These are phyloP conservation scores for barrel medic (Medicago truncatula) DNA, from an alignment of 306 rosid species.

Conservation along the genomic window DNA sequence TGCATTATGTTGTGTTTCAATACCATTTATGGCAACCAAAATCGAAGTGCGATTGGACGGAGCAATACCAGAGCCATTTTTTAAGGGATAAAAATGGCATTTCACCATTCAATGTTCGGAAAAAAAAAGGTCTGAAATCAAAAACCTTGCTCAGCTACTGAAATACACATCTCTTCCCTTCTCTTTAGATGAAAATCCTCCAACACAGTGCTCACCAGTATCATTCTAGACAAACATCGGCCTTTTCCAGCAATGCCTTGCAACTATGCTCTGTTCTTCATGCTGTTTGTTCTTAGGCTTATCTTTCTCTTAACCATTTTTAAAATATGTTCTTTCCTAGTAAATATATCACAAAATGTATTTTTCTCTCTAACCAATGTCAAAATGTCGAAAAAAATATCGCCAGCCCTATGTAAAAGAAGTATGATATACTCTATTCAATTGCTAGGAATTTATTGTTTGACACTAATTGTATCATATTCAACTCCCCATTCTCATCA, in stretches of 20 bases:
- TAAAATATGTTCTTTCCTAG: neutral
- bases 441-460: neutral
- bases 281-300: neutral
- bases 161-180: neutral
- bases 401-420: neutral
- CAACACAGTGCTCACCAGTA: neutral
- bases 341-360: neutral
- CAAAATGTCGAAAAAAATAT: neutral
- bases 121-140: neutral
- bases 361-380: neutral
- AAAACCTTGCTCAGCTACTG: neutral
- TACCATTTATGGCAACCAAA: neutral
- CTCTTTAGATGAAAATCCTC: neutral
- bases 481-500: neutral
- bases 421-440: neutral
- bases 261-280: neutral
- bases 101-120: neutral
- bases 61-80: neutral
- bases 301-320: neutral
- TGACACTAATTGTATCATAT: neutral
- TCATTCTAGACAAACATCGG: neutral
- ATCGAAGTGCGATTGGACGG: neutral
- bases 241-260: neutral
- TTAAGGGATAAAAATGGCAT: neutral
- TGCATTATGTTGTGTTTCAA: neutral